Percentiles rank a stretch among this genome's conserved stretches.
These are phyloP conservation scores for Clarireedia hainanense DNA, from an alignment of 2,329 filamentous ascomycete genomes.

Conservation along the genomic window DNA sequence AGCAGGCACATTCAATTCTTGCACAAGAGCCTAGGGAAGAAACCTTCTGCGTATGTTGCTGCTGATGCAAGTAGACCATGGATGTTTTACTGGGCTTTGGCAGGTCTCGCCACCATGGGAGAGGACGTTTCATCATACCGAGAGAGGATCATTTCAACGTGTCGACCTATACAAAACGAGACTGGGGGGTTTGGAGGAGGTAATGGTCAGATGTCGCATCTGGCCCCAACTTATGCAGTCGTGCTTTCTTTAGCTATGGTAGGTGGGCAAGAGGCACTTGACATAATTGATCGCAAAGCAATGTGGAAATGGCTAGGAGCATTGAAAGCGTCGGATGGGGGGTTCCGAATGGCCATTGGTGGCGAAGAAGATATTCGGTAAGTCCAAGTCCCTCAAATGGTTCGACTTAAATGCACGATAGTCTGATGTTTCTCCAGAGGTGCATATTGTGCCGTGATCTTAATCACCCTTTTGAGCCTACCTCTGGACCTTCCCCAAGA, in stretches of 20 bases:
- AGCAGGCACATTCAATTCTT: conserved; percentile 55
- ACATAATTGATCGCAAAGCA: conserved; percentile 68
- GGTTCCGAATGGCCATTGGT: conserved; percentile 79
- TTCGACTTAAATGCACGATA: background rate
- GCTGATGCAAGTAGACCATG: conserved; percentile 87
- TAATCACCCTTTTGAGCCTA: conserved; percentile 75
- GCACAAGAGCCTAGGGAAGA: conserved; percentile 45
- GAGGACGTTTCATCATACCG: conserved; percentile 62
- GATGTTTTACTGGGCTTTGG: conserved; percentile 89
- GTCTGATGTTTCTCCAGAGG: conserved; percentile 47
- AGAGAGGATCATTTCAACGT: conserved; percentile 63
- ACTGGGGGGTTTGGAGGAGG: conserved; percentile 87
- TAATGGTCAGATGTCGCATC: conserved; percentile 82
- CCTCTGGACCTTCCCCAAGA: conserved; percentile 71
- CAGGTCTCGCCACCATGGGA: conserved; percentile 66
- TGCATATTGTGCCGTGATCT: conserved; percentile 82
- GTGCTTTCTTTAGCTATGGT: conserved; percentile 72
- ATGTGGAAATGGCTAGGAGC: conserved; percentile 89
- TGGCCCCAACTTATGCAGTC: conserved; percentile 82
- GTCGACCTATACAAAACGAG: conserved; percentile 72
- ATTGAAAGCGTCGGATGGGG: conserved; percentile 80
- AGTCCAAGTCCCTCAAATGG: conserved; percentile 37
- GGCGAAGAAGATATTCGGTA: conserved; percentile 91
- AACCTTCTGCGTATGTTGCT: conserved; percentile 62
- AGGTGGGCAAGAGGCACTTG: conserved; percentile 65